Evolutionary conservation across 768 basidiomycete species (phyloP), one percentile per base, ranked within the genome.

Genomic region (Fomitopsis serialis): DNA sequence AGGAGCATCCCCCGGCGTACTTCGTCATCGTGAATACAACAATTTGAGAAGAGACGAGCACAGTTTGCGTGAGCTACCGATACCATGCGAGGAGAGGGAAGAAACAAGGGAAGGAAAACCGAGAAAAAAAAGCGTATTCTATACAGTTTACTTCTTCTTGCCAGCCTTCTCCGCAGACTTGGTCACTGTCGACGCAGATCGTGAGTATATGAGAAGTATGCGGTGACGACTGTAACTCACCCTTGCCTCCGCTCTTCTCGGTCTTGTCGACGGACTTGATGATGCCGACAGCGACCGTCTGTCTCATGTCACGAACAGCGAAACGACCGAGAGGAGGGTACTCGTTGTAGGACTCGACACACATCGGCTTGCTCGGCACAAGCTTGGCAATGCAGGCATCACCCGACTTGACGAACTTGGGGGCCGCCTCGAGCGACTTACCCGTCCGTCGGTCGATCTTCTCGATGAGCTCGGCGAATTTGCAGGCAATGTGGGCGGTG

Each of bases 401-500:
- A 75, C 97, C 97, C 55, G 92, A 95, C 83, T 98, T 99, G 85
- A 99, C 89, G 75, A 92, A 94, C 76, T 99, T 99, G 76, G 97
- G 97, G 53, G 70, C 25, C 66, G 78, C 75, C 74, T 97, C 95
- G 54, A 97, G 80, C 48, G 81, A 79, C 79, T 98, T 98, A 74
- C 96, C 96, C 70, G 90, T 88, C 72, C 96, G 93, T 71, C 96
- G 92, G 78, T 98, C 97, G 71, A 99, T 96, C 85, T 97, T 99
- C 84, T 98, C 94, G 67, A 95, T 79, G 73, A 98, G 86, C 75
- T 97, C 94, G 60, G 92, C 82, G 76, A 99, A 98, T 79, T 97
- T 98, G 88, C 96, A 98, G 59, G 95, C 96, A 68, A 98, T 97
- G 84, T 98, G 96, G 73, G 96, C 96, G 58, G 96, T 99, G 85